A percentile compares a stretch with the other conserved stretches of the same genome.
phyloP scores from a whole-genome alignment of 2,329 filamentous ascomycete genomes.

The Scedosporium dehoogii region DNA sequence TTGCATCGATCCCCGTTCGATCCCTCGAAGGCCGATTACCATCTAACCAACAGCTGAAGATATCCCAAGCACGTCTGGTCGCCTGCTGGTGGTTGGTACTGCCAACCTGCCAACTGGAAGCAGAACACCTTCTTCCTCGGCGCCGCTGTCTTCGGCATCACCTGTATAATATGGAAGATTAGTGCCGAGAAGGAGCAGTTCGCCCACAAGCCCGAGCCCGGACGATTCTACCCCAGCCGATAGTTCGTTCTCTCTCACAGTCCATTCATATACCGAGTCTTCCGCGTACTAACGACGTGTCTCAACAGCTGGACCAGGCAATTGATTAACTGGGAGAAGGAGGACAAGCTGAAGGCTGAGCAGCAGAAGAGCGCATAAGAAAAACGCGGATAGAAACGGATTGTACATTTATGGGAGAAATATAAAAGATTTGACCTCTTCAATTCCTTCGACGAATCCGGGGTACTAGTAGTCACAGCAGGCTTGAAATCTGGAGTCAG shows the following conservation, averaged over 20 bases:
- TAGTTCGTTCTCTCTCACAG: conserved; percentile 46
- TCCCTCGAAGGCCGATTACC: conserved; percentile 1
- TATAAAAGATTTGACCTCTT: not conserved
- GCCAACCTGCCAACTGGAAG: conserved; percentile 91
- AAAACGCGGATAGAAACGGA: not conserved
- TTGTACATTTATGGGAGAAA: conserved; percentile 5
- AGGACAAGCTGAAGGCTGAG: conserved; percentile 26
- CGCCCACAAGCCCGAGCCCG: conserved; percentile 64
- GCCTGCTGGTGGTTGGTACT: conserved; percentile 94
- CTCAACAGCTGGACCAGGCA: conserved; percentile 32
- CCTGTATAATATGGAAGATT: conserved; percentile 57
- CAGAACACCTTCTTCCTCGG: conserved; percentile 74
- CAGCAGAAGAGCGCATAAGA: not conserved
- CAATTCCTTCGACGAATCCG: not conserved
- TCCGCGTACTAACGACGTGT: conserved; percentile 13
- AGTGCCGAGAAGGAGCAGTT: conserved; percentile 67
- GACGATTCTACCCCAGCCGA: conserved; percentile 75
- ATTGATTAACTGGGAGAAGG: conserved; percentile 33
- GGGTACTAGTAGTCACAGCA: no score
- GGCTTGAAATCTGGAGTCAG: no score
- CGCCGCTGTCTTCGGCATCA: conserved; percentile 57
- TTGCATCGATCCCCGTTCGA: conserved; percentile 11
- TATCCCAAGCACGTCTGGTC: conserved; percentile 99
- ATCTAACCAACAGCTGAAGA: conserved; percentile 32
- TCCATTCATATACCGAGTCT: not conserved